A percentile compares a stretch with the other conserved stretches of the same genome.
Conservation (phyloP, 2,329 filamentous ascomycete genomes). For the Xylariaceae sp. region DNA sequence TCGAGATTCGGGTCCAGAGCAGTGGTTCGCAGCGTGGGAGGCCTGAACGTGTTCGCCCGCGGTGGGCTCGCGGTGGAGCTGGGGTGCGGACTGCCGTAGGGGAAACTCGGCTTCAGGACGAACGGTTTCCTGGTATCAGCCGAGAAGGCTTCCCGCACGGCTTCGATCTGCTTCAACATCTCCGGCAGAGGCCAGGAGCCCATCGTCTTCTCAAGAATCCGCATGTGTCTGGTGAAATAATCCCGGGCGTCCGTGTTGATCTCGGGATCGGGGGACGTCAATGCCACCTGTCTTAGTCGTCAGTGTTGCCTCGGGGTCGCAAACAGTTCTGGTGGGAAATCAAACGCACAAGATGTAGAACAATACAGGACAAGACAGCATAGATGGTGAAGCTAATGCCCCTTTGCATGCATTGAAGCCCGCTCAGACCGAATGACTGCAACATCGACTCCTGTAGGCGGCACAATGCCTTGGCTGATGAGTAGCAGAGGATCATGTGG, state of each 20-base stretch:
- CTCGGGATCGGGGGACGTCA: constrained; percentile 87
- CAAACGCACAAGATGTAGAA: constrained; percentile 76
- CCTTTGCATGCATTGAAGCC: constrained; percentile 83
- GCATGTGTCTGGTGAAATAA: constrained; percentile 91
- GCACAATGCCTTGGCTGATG: constrained; percentile 77
- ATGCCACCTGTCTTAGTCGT: constrained; percentile 58
- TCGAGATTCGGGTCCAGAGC: constrained; percentile 50
- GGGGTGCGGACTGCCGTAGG: constrained; percentile 70
- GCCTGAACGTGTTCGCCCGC: constrained; percentile 45
- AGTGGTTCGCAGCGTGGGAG: constrained; percentile 35
- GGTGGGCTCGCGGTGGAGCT: constrained; percentile 58
- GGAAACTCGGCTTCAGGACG: constrained; percentile 79
- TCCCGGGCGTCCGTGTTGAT: constrained; percentile 77
- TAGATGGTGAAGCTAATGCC: constrained; percentile 97
- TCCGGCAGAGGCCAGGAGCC: constrained; percentile 81
- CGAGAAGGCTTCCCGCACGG: constrained; percentile 84
- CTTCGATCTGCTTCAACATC: constrained; percentile 82
- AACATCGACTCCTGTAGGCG: constrained; percentile 79
- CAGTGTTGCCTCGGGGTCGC: constrained; percentile 6
- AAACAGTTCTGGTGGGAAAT: constrained; percentile 4
- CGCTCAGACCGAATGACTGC: constrained; percentile 66
- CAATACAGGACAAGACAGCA: constrained; percentile 79
- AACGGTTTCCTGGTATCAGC: constrained; percentile 79
- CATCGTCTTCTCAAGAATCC: constrained; percentile 80
- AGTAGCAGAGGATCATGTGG: constrained; percentile 80